Evolutionary conservation across 1,139 yeast species (phyloP).

Genomic region (Zygosaccharomyces sapae): DNA sequence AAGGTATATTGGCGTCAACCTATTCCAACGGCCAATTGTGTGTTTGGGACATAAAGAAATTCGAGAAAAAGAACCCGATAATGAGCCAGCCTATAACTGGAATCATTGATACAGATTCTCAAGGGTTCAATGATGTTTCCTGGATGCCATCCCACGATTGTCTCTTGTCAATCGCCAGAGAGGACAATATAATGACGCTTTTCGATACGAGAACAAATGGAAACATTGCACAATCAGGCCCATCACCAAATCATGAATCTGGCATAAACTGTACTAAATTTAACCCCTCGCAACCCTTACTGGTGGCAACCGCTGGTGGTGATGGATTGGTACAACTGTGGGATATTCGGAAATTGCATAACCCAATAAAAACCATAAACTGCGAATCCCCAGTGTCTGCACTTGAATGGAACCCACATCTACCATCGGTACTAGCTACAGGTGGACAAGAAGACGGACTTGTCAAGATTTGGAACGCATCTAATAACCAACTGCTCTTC

Average conservation of each 20-base stretch:
- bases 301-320: slow-evolving; percentile 68
- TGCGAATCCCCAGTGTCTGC: slow-evolving; percentile 65
- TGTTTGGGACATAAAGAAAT: slow-evolving; percentile 48
- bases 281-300: slow-evolving; percentile 52
- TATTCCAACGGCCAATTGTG: slow-evolving; percentile 58
- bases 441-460: slow-evolving; percentile 65
- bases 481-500: slow-evolving; percentile 49
- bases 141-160: slow-evolving; percentile 61
- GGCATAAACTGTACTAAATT: slow-evolving; percentile 67
- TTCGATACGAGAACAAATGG: slow-evolving; percentile 45
- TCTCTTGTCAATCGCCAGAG: slow-evolving; percentile 55
- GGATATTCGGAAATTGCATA: slow-evolving; percentile 56
- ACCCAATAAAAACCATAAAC: slow-evolving; percentile 33
- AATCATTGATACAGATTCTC: slow-evolving; percentile 21
- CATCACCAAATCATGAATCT: slow-evolving; percentile 36
- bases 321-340: slow-evolving; percentile 57
- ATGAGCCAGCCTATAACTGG: slow-evolving; percentile 18
- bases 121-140: slow-evolving; percentile 58
- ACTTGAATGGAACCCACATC: slow-evolving; percentile 73
- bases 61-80: slow-evolving; percentile 19
- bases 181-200: slow-evolving; percentile 46
- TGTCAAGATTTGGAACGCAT: slow-evolving; percentile 67
- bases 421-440: slow-evolving; percentile 59
- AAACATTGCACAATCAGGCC: slow-evolving; percentile 13
- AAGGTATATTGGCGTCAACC: slow-evolving; percentile 53